Evolutionary conservation across 805 yeast species (phyloP), one percentile per base, ranked within the genome.

Genomic region (Nakazawaea anatomiae): DNA sequence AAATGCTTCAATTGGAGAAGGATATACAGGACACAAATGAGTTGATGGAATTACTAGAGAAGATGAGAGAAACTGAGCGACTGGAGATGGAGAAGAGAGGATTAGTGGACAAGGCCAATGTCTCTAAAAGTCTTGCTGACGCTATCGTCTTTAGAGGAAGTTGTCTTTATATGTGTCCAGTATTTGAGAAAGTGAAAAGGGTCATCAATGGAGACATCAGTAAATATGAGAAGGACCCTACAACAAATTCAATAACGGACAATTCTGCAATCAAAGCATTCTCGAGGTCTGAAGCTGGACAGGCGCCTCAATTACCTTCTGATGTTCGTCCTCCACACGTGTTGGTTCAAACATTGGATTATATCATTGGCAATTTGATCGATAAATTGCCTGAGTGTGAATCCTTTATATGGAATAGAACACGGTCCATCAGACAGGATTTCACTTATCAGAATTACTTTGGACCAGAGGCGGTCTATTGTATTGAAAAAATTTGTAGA

Each of bases 221-320:
- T 52, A 73, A 77, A 8, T 75, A 84, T 58, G 99, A 94, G 67
- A 83, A 75, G 55, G 89, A 85, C 54, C 79, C 83, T 2, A 69
- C 70, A 0, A 73, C 80, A 3, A 80, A 80, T 4, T 75, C 70
- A 54, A 85, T 89, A 5, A 75, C 88, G 0, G 64, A 78, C 31
- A 60, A 61, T 0, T 70, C 73, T 43, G 96, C 97, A 0, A 79
- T 94, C 6, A 94, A 94, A 67, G 95, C 96, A 1, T 94, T 94
- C 63, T 87, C 96, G 27, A 75, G 99, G 58, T 97, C 99, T 0
- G 96, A 96, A 14, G 97, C 98, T 0, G 99, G 98, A 6, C 97
- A 94, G 58, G 96, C 97, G 1, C 98, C 97, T 1, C 96, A 98
- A 3, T 71, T 94, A 52, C 99, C 99, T 0, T 89, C 97, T 1